Evolutionary conservation across 2,329 filamentous ascomycete species (phyloP), one percentile per base, ranked within the genome.

Genomic region (Chrysosporium queenslandicum): DNA sequence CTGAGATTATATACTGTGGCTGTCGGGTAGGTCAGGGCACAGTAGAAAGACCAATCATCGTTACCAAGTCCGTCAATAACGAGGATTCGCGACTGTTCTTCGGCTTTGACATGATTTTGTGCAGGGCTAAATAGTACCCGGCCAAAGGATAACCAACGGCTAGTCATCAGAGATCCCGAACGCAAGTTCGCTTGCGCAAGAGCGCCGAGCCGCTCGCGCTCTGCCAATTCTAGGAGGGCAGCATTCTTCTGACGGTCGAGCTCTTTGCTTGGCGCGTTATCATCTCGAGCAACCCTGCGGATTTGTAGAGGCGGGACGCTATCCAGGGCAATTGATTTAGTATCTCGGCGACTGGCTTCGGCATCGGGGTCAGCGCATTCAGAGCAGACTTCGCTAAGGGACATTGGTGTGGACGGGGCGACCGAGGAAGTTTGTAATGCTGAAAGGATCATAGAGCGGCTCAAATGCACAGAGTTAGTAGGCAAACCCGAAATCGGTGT

Each of bases 11-110:
- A 74, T 2, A 76, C 66, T 20, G 67, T 67, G 0, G 71, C 71
- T 52, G 67, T 65, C 4, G 71, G 69, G 50, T 75, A 75, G 1
- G 72, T 74, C 46, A 75, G 61, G 12, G 73, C 71, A 58, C 73
- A 75, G 57, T 76, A 75, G 57, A 74, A 75, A 7, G 73, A 75
- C 73, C 73, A 76, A 53, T 76, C 73, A 50, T 74, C 72, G 50
- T 74, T 75, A n/a, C 72, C 73, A 16, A 76, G 62, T 11, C 73
- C 73, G 55, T 76, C 73, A 42, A 76, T 68, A 21, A 76, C 71
- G 30, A 76, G 65, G 18, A 75, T 71, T 40, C 71, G 66, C 20
- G 69, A 67, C 48, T 71, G 67, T 4, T 68, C 64, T 20, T 64
- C 63, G 4, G 62, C 57, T 37, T 68, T 66, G 29, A 75, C 65